Conservation (phyloP, 331 rosid genomes). For the Malus hybrid region DNA sequence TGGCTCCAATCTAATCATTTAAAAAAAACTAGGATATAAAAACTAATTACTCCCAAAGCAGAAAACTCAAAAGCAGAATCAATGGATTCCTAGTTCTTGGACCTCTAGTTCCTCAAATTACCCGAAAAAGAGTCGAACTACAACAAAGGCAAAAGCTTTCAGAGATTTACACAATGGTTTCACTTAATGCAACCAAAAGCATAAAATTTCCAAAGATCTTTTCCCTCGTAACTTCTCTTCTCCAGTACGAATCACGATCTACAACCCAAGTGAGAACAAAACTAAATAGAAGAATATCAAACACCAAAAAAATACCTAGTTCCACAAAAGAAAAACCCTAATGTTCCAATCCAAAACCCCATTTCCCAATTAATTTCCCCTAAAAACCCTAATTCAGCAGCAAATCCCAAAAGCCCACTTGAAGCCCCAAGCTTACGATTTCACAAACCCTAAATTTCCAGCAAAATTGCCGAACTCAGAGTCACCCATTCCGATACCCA, state of each 20-base stretch:
- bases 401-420: neutral
- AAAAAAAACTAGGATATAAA: neutral
- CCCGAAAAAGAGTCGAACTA: neutral
- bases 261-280: neutral
- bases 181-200: neutral
- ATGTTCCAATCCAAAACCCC: neutral
- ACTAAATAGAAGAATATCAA: neutral
- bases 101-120: neutral
- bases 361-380: neutral
- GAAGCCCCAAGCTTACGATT: neutral
- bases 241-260: neutral
- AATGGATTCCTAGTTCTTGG: neutral
- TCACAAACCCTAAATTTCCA: slow-evolving; percentile 29
- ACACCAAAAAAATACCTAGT: neutral
- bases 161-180: neutral
- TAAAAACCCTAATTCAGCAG: slow-evolving; percentile 10
- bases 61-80: neutral
- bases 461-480: slow-evolving; percentile 12
- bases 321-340: neutral
- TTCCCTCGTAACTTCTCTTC: neutral
- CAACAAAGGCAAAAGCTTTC: neutral
- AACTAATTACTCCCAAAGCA: neutral
- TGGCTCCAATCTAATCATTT: neutral
- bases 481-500: neutral
- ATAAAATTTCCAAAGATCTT: neutral